Base-by-base conservation (phyloP, 2,329 filamentous ascomycete genomes). In the Cordyceps cateniannulata region DNA sequence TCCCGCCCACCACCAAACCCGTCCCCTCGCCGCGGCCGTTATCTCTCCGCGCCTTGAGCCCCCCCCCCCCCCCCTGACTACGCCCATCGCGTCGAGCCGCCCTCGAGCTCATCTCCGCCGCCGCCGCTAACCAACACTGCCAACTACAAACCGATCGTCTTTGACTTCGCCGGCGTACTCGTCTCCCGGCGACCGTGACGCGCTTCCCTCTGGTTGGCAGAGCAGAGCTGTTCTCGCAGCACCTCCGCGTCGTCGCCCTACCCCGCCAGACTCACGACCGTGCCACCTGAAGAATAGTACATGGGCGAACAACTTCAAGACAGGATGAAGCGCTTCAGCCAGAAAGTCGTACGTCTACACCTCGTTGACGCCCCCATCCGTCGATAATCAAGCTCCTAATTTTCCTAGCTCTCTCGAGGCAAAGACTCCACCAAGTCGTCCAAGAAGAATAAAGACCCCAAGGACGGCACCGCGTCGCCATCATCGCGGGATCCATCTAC, bases 291-390 rank as follows among this genome's bases (percentile, higher is more conserved):
- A 45, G 53, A 53, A 45, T 22, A 55, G 40, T 52, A 53, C 25
- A 57, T 50, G 57, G 60, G 59, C 51, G 52, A 61, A 53, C 59
- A 55, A 48, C 44, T 61, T 9, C 69, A 69, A 66, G 77, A 76
- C 77, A 89, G 83, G 78, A 97, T 98, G 93, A 97, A 96, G 82
- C 90, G 91, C 76, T 96, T 98, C 78, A 90, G 92, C 79, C 91
- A 96, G 83, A 91, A 90, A 89, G 92, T 97, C 83, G 92, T 96
- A 86, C 83, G 90, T 86, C 49, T 12, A 18, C 22, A 10, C 16
- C 8, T 14, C 18, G 44, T 18, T 47, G 40, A 9, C 22, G 8
- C 10, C 64, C 60, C 63, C 38, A 47, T 63, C 42, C 18, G 47
- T 64, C 66, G 58, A 48, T 12, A 32, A 20, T 22, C 45, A 29